Conservation (phyloP, 768 basidiomycete species). For the Phlegmacium glaucopus region DNA sequence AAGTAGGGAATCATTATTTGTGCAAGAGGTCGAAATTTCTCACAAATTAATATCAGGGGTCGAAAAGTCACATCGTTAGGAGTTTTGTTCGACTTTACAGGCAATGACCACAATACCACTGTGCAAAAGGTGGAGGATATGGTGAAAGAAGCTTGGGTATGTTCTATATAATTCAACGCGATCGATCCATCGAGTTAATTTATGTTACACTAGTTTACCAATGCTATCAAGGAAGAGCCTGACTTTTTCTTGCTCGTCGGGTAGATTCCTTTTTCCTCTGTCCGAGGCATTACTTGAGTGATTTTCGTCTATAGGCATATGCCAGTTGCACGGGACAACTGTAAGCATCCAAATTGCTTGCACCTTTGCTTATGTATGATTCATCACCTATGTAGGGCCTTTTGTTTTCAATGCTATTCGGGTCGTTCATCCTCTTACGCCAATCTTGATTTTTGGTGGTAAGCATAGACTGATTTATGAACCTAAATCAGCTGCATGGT, state of each 20-base stretch:
- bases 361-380: not conserved
- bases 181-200: too few species aligned
- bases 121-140: conserved; percentile 72
- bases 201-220: conserved; percentile 50
- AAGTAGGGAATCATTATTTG: conserved; percentile 40
- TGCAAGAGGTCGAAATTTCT: conserved; percentile 14
- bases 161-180: not conserved
- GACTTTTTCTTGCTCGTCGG: conserved; percentile 78
- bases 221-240: conserved; percentile 77
- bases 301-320: conserved; percentile 58
- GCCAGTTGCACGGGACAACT: conserved; percentile 70
- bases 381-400: conserved; percentile 46
- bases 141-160: conserved; percentile 79
- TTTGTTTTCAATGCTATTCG: conserved; percentile 73
- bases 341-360: conserved; percentile 30
- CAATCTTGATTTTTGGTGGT: conserved; percentile 83
- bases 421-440: conserved; percentile 65
- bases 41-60: conserved; percentile 35
- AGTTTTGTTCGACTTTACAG: conserved; percentile 73
- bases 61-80: conserved; percentile 77
- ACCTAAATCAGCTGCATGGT: not conserved
- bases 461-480: conserved; percentile 3
- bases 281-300: not conserved
- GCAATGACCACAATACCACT: conserved; percentile 67
- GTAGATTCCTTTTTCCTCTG: conserved; percentile 29